Evolutionary conservation across 306 rosid genomes (phyloP).

Genomic region (Sechiopsis laciniata): DNA sequence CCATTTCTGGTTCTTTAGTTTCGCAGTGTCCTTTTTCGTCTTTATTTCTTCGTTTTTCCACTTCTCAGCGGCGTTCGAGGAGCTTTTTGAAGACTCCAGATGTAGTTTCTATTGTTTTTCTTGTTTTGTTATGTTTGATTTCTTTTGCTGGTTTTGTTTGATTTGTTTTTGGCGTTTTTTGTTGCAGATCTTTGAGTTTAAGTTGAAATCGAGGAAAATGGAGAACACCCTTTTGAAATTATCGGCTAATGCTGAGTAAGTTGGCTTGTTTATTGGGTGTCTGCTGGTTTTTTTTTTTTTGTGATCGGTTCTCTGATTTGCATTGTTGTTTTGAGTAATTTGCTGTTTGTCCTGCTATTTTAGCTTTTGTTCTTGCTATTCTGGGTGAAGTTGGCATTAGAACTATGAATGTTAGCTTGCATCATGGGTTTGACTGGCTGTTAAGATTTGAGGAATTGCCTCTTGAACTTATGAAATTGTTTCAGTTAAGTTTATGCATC

Average conservation of each 20-base stretch:
- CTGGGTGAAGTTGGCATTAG: not conserved
- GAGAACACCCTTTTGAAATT: constrained; percentile 42
- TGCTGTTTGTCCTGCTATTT: not conserved
- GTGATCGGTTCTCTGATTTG: not conserved
- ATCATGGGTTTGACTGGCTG: not conserved
- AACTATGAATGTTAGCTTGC: not conserved
- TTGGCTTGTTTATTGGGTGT: constrained; percentile 7
- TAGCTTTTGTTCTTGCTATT: not conserved
- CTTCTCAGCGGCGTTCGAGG: constrained; percentile 19
- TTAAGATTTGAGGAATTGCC: not conserved
- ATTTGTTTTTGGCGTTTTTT: not conserved
- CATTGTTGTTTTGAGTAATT: not conserved
- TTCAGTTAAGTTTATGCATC: not conserved
- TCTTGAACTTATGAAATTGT: not conserved
- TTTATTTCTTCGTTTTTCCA: constrained; percentile 22
- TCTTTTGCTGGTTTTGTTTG: not conserved
- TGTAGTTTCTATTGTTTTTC: constrained; percentile 27
- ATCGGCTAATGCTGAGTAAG: constrained; percentile 39
- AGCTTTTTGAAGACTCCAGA: constrained; percentile 26
- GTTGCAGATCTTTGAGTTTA: constrained; percentile 48
- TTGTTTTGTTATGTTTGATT: not conserved
- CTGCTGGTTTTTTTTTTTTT: not conserved
- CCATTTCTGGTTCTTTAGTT: constrained; percentile 37
- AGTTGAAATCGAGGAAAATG: constrained; percentile 33
- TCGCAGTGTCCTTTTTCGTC: constrained; percentile 34